Evolutionary conservation across 2,329 filamentous ascomycete genomes (phyloP).

Genomic region (Diplodia sapinea): DNA sequence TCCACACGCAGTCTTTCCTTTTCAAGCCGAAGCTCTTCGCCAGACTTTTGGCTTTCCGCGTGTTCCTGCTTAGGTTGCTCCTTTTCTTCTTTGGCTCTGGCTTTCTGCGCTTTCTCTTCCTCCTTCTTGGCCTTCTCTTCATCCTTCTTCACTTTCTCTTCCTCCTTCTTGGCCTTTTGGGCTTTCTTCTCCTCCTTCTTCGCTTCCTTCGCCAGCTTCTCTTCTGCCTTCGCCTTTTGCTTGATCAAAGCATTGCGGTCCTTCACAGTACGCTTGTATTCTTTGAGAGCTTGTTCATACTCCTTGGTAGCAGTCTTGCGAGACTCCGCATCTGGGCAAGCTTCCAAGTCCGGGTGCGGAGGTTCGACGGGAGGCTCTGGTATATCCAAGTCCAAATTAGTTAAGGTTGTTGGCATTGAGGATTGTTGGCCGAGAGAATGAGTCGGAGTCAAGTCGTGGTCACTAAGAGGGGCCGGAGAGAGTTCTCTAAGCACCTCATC

Average conservation of each 20-base stretch:
- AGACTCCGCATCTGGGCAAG: conserved; percentile 67
- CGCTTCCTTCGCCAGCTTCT: conserved; percentile 49
- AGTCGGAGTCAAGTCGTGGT: conserved; percentile 20
- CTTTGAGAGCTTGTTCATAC: conserved; percentile 65
- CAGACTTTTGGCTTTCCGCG: conserved; percentile 32
- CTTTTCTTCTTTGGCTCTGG: conserved; percentile 33
- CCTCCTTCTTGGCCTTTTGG: conserved; percentile 38
- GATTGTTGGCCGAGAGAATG: conserved; percentile 4
- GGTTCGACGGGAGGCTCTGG: conserved; percentile 60
- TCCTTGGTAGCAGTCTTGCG: conserved; percentile 74
- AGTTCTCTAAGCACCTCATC: not conserved
- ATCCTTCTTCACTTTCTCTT: conserved; percentile 45
- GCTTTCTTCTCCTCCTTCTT: conserved; percentile 42
- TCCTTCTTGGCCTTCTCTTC: conserved; percentile 41
- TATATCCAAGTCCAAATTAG: conserved; percentile 37
- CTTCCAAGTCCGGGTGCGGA: conserved; percentile 55
- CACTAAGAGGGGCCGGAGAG: not conserved
- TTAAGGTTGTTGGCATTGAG: not conserved
- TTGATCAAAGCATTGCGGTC: conserved; percentile 68
- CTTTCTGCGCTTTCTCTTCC: conserved; percentile 39
- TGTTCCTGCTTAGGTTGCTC: conserved; percentile 34
- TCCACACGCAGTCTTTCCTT: conserved; percentile 40
- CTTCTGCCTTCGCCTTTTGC: conserved; percentile 65
- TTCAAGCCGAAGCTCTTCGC: conserved; percentile 37
- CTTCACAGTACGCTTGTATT: conserved; percentile 70